Base-by-base conservation (phyloP, 2,329 filamentous ascomycete species). In the Monosporascus sp. region DNA sequence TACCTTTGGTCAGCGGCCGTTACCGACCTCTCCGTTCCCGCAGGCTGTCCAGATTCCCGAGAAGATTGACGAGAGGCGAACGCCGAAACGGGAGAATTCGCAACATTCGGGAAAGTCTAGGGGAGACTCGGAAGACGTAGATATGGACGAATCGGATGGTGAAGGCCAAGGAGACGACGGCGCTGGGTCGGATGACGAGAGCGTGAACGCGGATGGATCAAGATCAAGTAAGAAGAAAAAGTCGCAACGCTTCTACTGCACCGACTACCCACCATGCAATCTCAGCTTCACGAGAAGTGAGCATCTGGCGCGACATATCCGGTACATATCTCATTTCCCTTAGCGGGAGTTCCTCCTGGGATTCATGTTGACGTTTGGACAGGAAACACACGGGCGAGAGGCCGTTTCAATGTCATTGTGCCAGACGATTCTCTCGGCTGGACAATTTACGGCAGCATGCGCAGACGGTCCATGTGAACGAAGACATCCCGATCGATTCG, bases 371-470 rank as follows among this genome's bases (percentile, higher is more conserved):
- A 68, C 59, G 50, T 60, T 48, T 47, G 17, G 49, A 18, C 57
- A 94, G 91, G 63, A 97, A 97, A 81, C 94, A 99, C 66, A 99
- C 94, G 0, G 94, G 94, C 50, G 94, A 99, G 75, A 85, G 94
- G 27, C 94, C 94, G 0, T 99, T 97, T 64, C 89, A 95, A 70
- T 99, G 94, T 62, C 94, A 97, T 70, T 99, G 94, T 71, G 90
- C 88, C 2, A 84, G 94, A 49, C 84, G 91, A 52, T 99, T 99
- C 69, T 97, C 94, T 9, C 84, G 93, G 48, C 81, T 97, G 46
- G 93, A 99, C 70, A 99, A 99, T 66, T 76, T 99, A 49, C 85
- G 94, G 54, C 94, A 99, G 68, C 94, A 99, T 77, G 94, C 94
- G 45, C 92, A 97, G 70, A 97, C 94, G 0, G 94, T 99, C 1